These are phyloP conservation scores for Yamadazyma songkhlaensis DNA, from an alignment of 1,139 yeast genomes.

Conservation along the genomic window DNA sequence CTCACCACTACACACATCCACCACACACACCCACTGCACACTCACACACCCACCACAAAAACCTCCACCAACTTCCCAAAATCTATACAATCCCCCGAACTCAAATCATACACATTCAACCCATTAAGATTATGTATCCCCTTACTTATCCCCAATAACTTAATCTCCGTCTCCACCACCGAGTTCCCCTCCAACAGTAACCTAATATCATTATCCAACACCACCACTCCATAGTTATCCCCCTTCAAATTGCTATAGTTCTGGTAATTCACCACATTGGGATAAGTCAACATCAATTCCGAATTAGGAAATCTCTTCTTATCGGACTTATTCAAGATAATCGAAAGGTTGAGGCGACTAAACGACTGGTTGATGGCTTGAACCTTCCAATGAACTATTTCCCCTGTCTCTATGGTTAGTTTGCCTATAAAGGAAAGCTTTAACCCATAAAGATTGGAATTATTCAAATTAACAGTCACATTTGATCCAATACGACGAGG, in stretches of 20 bases:
- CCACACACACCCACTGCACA: too few relatives aligned
- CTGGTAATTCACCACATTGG: conserved; percentile 23
- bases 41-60: too few relatives aligned
- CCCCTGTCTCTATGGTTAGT: conserved; percentile 58
- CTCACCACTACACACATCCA: too few relatives aligned
- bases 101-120: conserved; percentile 58
- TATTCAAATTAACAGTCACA: conserved; percentile 42
- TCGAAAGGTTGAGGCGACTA: conserved; percentile 44
- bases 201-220: conserved; percentile 63
- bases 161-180: conserved; percentile 62
- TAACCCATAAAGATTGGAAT: conserved; percentile 45
- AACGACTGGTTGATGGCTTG: conserved; percentile 62
- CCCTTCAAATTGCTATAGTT: conserved; percentile 38
- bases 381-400: conserved; percentile 59
- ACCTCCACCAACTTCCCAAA: conserved; percentile 73
- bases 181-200: conserved; percentile 60
- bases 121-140: conserved; percentile 70
- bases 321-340: conserved; percentile 26
- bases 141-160: conserved; percentile 57
- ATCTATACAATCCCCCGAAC: conserved; percentile 67
- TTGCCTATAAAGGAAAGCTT: conserved; percentile 64
- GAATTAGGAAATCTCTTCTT: conserved; percentile 12
- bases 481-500: conserved; percentile 17
- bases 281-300: conserved; percentile 15
- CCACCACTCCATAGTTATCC: conserved; percentile 48